Evolutionary conservation across 805 yeast species (phyloP).

Genomic region (Teunomyces kruisii): DNA sequence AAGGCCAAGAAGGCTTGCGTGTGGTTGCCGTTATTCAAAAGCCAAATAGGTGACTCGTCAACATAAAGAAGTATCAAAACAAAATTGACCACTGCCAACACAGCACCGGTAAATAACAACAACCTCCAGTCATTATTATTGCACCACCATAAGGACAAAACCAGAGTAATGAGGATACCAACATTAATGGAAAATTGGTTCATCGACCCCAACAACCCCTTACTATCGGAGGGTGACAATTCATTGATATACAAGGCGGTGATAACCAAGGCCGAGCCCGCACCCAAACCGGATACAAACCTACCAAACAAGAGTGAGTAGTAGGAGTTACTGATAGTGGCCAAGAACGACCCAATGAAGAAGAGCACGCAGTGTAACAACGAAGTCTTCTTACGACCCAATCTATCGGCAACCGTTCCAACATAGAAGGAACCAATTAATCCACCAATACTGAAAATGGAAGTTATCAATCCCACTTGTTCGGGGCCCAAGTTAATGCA

Average conservation of each 20-base stretch:
- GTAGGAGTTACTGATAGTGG: conserved; percentile 50
- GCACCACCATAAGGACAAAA: conserved; percentile 68
- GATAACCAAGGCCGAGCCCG: conserved; percentile 84
- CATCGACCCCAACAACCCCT: conserved; percentile 86
- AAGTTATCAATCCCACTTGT: conserved; percentile 71
- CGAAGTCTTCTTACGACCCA: conserved; percentile 62
- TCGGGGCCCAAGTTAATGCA: conserved; percentile 60
- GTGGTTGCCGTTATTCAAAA: conserved; percentile 48
- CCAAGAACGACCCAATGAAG: conserved; percentile 61
- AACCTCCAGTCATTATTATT: conserved; percentile 69
- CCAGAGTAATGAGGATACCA: conserved; percentile 82
- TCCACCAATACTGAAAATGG: conserved; percentile 84
- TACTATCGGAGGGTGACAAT: conserved; percentile 63
- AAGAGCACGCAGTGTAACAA: conserved; percentile 52
- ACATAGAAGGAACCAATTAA: conserved; percentile 70
- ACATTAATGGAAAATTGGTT: conserved; percentile 82
- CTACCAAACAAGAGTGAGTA: conserved; percentile 60
- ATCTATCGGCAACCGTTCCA: conserved; percentile 59
- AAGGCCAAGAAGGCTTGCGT: conserved; percentile 40
- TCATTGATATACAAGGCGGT: conserved; percentile 83
- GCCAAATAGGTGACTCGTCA: conserved; percentile 86
- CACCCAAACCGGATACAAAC: conserved; percentile 76
- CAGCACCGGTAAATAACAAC: conserved; percentile 60
- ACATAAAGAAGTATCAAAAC: conserved; percentile 38
- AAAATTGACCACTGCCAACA: conserved; percentile 52